Base-by-base conservation (phyloP, 495 filamentous ascomycete genomes). In the Aspergillus kassunensis region DNA sequence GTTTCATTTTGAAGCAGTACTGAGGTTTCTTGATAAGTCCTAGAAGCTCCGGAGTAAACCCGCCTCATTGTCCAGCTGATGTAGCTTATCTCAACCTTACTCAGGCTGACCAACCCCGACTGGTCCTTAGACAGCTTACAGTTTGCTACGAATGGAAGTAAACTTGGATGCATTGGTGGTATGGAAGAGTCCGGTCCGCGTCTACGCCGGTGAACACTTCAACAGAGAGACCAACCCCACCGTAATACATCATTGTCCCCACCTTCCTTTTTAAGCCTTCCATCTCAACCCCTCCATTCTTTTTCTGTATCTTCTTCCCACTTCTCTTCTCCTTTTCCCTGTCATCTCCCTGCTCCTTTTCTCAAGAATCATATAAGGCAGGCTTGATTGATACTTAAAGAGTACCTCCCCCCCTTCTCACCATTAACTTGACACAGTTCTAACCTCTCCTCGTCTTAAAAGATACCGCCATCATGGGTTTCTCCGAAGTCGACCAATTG, bases 401-500 rank as follows among this genome's bases (percentile, higher is more conserved):
- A 42, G 56, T 56, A 58, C 20, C 53, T 31, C 23, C 7, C 21
- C 23, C 45, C 45, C 24, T 24, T 37, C 44, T 20, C 54, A 13
- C 29, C 35, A 48, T 27, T 27, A 25, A n/a, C 40, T 39, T 31
- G 44, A 11, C 19, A 33, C 20, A 42, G 27, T 15, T 50, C 51
- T 54, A 53, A 55, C 45, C 19, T 30, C 24, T 47, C 18, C 29
- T 33, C 30, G 15, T 21, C 8, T 16, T 39, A 36, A 42, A 55
- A 76, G 62, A 68, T 67, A 60, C 59, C 63, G 74, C 75, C 74
- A 95, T 77, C 74, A 98, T 98, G 93, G 84, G 82, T 75, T 96
- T 86, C 80, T 77, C 77, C 61, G 85, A 98, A 63, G 64, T 82
- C 62, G 93, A 99, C 70, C 76, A 86, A 78, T 82, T 90, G 70